Evolutionary conservation across 2,329 filamentous ascomycete genomes (phyloP), one percentile per base, ranked within the genome.

Genomic region (Coniochaeta sp.): DNA sequence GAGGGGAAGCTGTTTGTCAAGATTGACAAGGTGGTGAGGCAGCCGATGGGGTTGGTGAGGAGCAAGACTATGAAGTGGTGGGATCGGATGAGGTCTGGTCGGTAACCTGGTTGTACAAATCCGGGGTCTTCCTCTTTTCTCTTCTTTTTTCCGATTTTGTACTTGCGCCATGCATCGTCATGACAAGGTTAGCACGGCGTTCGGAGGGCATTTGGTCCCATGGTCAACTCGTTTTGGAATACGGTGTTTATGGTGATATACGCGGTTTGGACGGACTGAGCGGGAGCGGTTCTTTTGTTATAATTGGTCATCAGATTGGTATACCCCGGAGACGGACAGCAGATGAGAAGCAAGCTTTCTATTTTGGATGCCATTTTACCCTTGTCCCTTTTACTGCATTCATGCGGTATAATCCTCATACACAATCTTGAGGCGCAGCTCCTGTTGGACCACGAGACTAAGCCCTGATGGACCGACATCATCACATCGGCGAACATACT

Each of bases 1-100:
- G 67, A 73, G 6, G 79, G 78, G 11, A 77, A 79, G 64, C 68
- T 86, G 57, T 72, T 85, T 44, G 79, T 85, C 58, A 81, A 75
- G 61, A 75, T 86, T 34, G 72, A 77, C 50, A 85, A 84, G 72
- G 70, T 67, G 12, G 64, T 80, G 28, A 12, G 54, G 28, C 31
- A 57, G 54, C 54, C 54, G 6, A 22, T 22, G 31, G 54, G 31
- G 8, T 8, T 34, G 31, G 28, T 57, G 54, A 34, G 34, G 31
- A 8, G 7, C 19, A 34, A 38, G 54, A 34, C 28, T 19, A 38
- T 57, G 31, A 19, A 36, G 54, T 36, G 28, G 31, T 57, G 54
- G 54, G 47, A 52, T 28, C 22, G 11, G 22, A 22, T 52, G 22
- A 52, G 47, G 47, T 26, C 14, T 31, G 24, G 22, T n/a, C 22